Base-by-base conservation (phyloP, 2,329 filamentous ascomycete genomes). In the Diaporthe ampelina region DNA sequence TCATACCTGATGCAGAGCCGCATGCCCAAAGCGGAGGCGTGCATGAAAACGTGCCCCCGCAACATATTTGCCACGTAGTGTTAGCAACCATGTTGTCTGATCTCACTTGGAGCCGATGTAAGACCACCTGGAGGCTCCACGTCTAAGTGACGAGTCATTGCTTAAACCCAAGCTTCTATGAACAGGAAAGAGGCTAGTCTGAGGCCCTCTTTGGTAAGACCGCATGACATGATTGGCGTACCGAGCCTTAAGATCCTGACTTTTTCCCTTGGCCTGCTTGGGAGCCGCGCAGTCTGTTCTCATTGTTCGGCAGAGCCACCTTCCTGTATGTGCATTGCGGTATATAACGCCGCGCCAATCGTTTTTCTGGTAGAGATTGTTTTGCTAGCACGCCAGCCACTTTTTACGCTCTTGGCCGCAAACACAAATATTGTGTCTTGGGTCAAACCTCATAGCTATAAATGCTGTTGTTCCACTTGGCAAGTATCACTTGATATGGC, bases 211-310 rank as follows among this genome's bases (percentile, higher is more conserved):
- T 29, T 21, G 15, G 24, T 45, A 35, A 63, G n/a, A 45, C 4
- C 21, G 58, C 40, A 63, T 45, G 58, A 45, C 40, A 19, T 63
- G 58, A 45, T 63, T 63, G 37, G 58, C 37, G 37, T 63, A 63
- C 58, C 58, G 24, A 63, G 40, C 58, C 24, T 63, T 17, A 17
- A 21, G 40, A n/a, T 32, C 40, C 19, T 63, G 59, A 2, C 7
- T 48, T 63, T 32, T 48, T 32, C 26, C 45, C 59, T 63, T 63
- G 59, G 59, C 59, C 59, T 45, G 24, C 40, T 48, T 63, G 40
- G 40, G 29, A 21, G 43, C 40, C 59, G 37, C 11, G 13, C 10
- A 37, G 37, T 37, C 37, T 37, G 10, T 13, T 13, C 37, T 13
- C 37, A 11, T 10, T 10, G 37, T 37, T 37, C 10, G 37, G 37